Conservation (phyloP, 441 rosid genomes). For the Brassica balearica region DNA sequence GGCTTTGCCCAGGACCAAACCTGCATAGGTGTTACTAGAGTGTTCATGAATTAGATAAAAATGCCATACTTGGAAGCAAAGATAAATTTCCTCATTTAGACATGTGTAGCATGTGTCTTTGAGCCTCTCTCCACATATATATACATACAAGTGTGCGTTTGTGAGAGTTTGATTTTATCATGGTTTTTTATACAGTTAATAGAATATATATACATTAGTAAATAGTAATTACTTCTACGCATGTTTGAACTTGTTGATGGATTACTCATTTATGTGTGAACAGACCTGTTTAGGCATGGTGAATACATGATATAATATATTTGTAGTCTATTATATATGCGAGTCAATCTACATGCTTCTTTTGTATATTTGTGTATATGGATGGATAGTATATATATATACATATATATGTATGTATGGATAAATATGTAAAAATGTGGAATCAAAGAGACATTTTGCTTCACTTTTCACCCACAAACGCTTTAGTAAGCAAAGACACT, state of each 20-base stretch:
- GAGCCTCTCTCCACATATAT: not conserved
- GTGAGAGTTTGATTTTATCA: not conserved
- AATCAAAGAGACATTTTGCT: constrained; percentile 27
- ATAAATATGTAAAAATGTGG: constrained; percentile 13
- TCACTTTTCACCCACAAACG: constrained; percentile 27
- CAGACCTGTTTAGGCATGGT: constrained; percentile 1
- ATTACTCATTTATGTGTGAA: constrained; percentile 1
- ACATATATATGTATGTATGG: not conserved
- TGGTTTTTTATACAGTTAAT: not conserved
- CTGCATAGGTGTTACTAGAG: not conserved
- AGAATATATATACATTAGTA: not conserved
- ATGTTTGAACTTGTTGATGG: not conserved
- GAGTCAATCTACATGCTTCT: not conserved
- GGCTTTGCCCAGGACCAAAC: no score
- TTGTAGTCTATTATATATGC: not conserved
- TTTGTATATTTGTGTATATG: not conserved
- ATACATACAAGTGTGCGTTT: not conserved
- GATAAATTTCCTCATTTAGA: constrained; percentile 36
- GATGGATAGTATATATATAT: not conserved
- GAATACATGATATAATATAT: constrained; percentile 15
- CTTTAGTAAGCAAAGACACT: constrained; percentile 26
- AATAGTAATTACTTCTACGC: not conserved
- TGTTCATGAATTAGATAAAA: constrained; percentile 14
- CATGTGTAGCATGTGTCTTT: not conserved
- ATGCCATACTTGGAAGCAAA: constrained; percentile 4